phyloP scores from a whole-genome alignment of 305 asterid species.

The Solanum hybrid region DNA sequence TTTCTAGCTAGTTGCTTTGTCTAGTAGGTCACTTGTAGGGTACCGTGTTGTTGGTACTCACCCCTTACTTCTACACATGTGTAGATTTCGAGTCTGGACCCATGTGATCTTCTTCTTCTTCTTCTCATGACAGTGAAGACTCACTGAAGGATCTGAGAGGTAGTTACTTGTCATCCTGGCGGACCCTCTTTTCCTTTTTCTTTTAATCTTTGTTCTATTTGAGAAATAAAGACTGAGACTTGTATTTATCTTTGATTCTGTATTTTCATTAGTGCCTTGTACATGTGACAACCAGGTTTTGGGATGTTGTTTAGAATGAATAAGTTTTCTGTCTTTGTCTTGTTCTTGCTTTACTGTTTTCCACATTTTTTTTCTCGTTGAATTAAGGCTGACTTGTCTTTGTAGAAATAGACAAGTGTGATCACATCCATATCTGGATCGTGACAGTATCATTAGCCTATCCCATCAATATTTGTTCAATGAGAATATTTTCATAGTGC shows the following conservation, averaged over 20 bases:
- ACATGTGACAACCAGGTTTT: not conserved
- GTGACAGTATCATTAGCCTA: not conserved
- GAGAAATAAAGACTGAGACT: not conserved
- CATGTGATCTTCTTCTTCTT: not conserved
- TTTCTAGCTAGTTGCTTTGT: not conserved
- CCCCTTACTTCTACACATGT: not conserved
- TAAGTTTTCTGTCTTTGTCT: not conserved
- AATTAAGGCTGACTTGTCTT: too few species aligned
- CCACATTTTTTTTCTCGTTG: rapidly evolving
- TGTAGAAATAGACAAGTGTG: too few species aligned
- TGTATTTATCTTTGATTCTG: not conserved
- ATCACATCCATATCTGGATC: not conserved
- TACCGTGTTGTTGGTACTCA: not conserved
- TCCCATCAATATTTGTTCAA: too few species aligned
- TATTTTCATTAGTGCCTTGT: not conserved
- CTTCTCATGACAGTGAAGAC: not conserved
- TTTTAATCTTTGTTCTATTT: too few species aligned
- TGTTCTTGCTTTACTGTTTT: not conserved
- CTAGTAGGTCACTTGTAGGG: not conserved
- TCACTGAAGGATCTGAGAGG: not conserved
- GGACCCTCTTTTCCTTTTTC: too few species aligned
- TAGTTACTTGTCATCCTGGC: not conserved
- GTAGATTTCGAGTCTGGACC: not conserved
- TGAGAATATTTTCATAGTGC: too few species aligned
- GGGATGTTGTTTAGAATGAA: not conserved